Evolutionary conservation across 129 eudicot species (phyloP).

Genomic region (Chrysanthemum lavandulifolium): DNA sequence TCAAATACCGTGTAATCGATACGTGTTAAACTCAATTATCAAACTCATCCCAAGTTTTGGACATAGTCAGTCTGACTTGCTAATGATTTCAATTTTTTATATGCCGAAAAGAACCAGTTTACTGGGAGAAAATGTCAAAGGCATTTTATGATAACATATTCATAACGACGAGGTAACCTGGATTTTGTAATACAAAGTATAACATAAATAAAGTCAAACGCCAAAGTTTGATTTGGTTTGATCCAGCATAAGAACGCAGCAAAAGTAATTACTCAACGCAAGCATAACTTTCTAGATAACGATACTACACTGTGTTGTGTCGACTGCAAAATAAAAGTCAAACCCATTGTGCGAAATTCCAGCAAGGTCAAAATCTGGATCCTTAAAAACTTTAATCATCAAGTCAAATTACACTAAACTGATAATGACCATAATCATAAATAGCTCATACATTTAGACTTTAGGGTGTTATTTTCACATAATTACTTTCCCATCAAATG

Average conservation of each 20-base stretch:
- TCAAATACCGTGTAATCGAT: slow-evolving; percentile 1
- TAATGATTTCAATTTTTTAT: neutral
- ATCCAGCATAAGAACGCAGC: too few relatives aligned
- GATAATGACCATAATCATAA: slow-evolving; percentile 19
- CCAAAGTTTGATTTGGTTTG: too few relatives aligned
- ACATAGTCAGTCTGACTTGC: slow-evolving; percentile 21
- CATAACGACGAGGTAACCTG: too few relatives aligned
- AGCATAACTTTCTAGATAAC: too few relatives aligned
- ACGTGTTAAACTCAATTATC: slow-evolving; percentile 23
- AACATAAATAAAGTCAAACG: too few relatives aligned
- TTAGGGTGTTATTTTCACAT: slow-evolving; percentile 1
- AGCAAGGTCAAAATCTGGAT: slow-evolving; percentile 36
- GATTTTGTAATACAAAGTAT: too few relatives aligned
- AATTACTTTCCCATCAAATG: slow-evolving; percentile 17
- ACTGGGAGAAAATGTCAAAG: neutral
- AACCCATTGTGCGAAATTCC: slow-evolving; percentile 24
- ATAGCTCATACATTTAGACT: slow-evolving; percentile 22
- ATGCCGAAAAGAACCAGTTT: slow-evolving; percentile 3
- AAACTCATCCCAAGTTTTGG: slow-evolving; percentile 20
- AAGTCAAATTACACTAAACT: slow-evolving; percentile 28
- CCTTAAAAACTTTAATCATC: neutral
- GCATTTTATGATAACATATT: neutral
- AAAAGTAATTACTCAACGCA: too few relatives aligned
- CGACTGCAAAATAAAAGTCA: slow-evolving; percentile 4
- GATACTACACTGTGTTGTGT: too few relatives aligned